phyloP scores from a whole-genome alignment of 495 filamentous ascomycete genomes.

The Lindgomyces ingoldianus region DNA sequence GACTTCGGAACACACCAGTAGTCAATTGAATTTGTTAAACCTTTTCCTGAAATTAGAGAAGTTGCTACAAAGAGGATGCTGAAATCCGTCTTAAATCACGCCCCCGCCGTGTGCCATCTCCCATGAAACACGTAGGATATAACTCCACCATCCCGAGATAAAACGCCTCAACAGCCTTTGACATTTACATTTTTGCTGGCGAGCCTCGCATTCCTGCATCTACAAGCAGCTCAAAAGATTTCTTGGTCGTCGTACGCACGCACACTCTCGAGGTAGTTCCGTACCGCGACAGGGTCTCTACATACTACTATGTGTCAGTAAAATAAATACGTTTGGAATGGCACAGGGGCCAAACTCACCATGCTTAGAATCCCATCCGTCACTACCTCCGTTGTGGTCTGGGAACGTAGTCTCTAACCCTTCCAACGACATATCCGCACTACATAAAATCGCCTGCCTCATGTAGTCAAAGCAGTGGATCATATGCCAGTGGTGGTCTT shows the following conservation, averaged over 20 bases:
- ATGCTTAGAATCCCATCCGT: conserved; percentile 54
- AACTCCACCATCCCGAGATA: no score
- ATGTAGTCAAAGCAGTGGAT: conserved; percentile 55
- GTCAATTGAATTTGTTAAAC: no score
- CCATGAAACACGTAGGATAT: no score
- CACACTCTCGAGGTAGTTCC: conserved; percentile 49
- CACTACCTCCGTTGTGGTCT: conserved; percentile 50
- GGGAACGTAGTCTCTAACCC: conserved; percentile 51
- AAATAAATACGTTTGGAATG: neutral
- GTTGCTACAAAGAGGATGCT: no score
- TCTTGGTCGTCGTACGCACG: conserved; percentile 52
- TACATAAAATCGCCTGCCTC: conserved; percentile 53
- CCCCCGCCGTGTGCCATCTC: no score
- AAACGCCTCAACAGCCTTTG: no score
- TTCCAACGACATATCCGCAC: conserved; percentile 50
- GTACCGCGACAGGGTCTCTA: conserved; percentile 47
- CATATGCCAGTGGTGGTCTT: conserved; percentile 55
- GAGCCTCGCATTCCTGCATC: no score
- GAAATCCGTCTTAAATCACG: no score
- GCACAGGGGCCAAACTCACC: conserved; percentile 33
- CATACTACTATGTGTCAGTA: conserved; percentile 43
- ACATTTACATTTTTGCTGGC: no score
- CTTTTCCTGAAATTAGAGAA: no score
- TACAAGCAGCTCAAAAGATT: no score
- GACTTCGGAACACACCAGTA: no score